Base-by-base conservation (phyloP, 345 rosid species). In the Kernera saxatilis region DNA sequence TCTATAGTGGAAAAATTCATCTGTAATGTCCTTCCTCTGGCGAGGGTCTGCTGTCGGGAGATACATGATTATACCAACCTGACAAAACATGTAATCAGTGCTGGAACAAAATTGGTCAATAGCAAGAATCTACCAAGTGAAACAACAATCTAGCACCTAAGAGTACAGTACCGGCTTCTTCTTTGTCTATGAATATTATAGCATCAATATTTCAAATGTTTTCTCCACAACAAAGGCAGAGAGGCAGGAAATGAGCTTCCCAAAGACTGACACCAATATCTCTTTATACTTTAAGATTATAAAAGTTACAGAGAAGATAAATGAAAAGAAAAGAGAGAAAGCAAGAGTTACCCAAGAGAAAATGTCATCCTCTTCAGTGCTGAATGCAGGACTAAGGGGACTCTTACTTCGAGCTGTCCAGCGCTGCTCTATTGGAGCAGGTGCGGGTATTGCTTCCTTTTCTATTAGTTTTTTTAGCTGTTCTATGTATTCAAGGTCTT, bases 51-150 rank as follows among this genome's bases (percentile, higher is more conserved):
- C 74, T 11, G 92, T 90, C n/a, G 99, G 98, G 69, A 95, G 97
- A 74, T 95, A 92, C 97, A 95, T 92, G 78, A 95, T 92, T 75
- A 92, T 88, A 50, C 99, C 99, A 76, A 92, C 98, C 99, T 92
- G 82, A 63, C 36, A 67, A 10, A 44, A 67, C 30, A 41, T 32
- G 75, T 27, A 39, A 17, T 26, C 39, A 25, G 17, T 26, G 26
- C 13, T 68, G 32, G 60, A 41, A 43, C 64, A 69, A 44, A 43
- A 41, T 52, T 53, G 49, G 57, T 4, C 23, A 41, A 17, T 30
- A 62, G 23, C 66, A 51, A 43, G 63, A 74, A 58, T 51, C 48
- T 32, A 41, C 26, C 14, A 27, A 6, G 53, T 66, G 15, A 57
- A 21, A 19, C 51, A 48, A 55, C 61, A 21, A 58, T 59, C 45